A percentile compares a stretch with the other conserved stretches of the same genome.
These are phyloP conservation scores for Puccinia hordei DNA, from an alignment of 1,284 basidiomycete genomes.

Conservation along the genomic window DNA sequence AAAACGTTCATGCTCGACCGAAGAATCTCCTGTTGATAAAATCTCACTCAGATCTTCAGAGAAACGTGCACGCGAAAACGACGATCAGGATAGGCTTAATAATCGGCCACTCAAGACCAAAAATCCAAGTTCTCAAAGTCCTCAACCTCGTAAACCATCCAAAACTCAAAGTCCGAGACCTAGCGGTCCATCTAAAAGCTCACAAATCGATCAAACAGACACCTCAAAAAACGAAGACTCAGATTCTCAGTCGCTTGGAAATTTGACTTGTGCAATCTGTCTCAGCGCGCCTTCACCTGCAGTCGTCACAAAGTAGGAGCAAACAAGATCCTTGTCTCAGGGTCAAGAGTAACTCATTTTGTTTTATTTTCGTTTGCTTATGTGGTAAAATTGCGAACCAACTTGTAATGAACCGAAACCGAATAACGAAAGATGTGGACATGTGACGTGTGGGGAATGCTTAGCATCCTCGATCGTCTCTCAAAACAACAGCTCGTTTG, in stretches of 20 bases:
- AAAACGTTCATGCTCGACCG: neutral
- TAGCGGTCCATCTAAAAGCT: no score
- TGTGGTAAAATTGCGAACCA: neutral
- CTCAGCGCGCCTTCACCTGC: constrained; percentile 41
- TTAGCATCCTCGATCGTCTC: constrained; percentile 32
- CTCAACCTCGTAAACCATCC: neutral
- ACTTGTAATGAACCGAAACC: no score
- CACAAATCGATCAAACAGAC: neutral
- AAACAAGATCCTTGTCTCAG: neutral
- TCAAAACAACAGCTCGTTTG: constrained; percentile 10
- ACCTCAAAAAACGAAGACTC: neutral
- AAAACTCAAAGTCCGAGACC: no score
- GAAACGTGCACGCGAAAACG: neutral
- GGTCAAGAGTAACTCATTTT: neutral
- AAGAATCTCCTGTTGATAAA: neutral
- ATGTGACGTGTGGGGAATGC: constrained; percentile 46
- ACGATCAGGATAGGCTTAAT: neutral
- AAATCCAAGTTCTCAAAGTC: neutral
- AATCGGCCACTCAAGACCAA: neutral
- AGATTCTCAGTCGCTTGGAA: constrained; percentile 23
- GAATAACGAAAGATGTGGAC: constrained; percentile 34
- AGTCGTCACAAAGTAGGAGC: constrained; percentile 26
- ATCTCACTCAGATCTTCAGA: neutral
- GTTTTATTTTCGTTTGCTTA: neutral
- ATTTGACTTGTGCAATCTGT: constrained; percentile 43